Percentiles rank a stretch among this genome's conserved stretches.
phyloP scores from a whole-genome alignment of 2,329 filamentous ascomycete genomes.

The Aspergillus uvarum region DNA sequence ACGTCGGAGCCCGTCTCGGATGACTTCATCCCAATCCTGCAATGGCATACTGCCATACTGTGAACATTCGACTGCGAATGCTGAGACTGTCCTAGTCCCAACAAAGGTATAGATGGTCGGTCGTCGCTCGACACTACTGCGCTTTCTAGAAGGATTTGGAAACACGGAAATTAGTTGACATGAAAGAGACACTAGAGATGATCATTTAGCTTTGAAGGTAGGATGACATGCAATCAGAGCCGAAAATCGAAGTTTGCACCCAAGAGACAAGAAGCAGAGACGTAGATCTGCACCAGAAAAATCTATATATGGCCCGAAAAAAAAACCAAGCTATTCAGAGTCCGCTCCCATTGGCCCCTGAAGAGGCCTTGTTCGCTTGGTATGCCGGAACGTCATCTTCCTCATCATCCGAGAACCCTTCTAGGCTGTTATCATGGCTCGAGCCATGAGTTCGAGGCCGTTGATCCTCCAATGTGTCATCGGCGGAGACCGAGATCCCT shows the following conservation, averaged over 20 bases:
- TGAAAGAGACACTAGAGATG: background rate
- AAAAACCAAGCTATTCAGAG: background rate
- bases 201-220: background rate
- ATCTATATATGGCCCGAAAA: constrained; percentile 10
- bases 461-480: constrained; percentile 47
- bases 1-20: background rate
- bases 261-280: background rate
- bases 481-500: constrained; percentile 61
- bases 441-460: constrained; percentile 15
- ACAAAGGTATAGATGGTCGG: background rate
- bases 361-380: constrained; percentile 6
- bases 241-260: background rate
- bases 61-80: background rate
- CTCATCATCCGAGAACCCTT: constrained; percentile 26
- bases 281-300: constrained; percentile 3
- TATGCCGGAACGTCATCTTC: constrained; percentile 12
- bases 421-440: constrained; percentile 12
- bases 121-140: constrained; percentile 1
- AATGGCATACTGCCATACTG: background rate
- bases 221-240: background rate
- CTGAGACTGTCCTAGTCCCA: background rate
- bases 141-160: constrained; percentile 1
- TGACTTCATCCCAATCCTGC: constrained; percentile 7
- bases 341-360: constrained; percentile 7
- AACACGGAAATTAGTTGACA: background rate